Evolutionary conservation across 2,329 filamentous ascomycete species (phyloP), one percentile per base, ranked within the genome.

Genomic region (Macroventuria anomochaeta): DNA sequence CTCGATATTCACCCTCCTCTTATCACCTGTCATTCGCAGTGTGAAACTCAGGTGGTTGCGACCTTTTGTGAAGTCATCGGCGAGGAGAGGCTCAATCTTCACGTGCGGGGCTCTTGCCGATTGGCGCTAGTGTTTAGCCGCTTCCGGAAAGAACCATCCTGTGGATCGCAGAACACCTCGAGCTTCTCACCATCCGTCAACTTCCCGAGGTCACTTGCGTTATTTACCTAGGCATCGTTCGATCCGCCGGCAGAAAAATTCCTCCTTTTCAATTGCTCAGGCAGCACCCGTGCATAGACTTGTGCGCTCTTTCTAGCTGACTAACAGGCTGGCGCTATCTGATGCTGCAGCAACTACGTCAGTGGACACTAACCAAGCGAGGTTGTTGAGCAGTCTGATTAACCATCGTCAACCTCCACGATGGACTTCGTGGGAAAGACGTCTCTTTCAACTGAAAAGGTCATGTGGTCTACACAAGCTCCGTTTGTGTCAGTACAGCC

Each of bases 1-100:
- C 59, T 57, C 37, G 23, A 26, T 41, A 32, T 48, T 46, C 23
- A 38, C 20, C 44, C 44, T 55, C 28, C 51, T 56, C 46, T 59
- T 58, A 12, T 46, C 48, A 38, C 46, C 29, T 37, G 41, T 46
- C 46, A 50, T 55, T 46, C 41, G 41, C 25, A 33, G 33, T 46
- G 46, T 15, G 32, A 17, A 33, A 32, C 15, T 38, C 21, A 28
- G 18, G 41, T 28, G 23, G 51, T 48, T 51, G 39, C 46, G n/a
- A 41, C 21, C 17, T 40, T 7, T 36, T 10, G 34, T 36, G 29
- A 49, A 46, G 44, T 40, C 44, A 34, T 49, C 13, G 36, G 29
- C 44, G 33, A 26, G 18, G 20, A 44, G 51, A 54, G 44, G 51
- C 46, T 54, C 44, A 54, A 40, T 44, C 36, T 49, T 54, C 51